These are phyloP conservation scores for Boletellus ananas DNA, from an alignment of 768 basidiomycete species.

Conservation along the genomic window DNA sequence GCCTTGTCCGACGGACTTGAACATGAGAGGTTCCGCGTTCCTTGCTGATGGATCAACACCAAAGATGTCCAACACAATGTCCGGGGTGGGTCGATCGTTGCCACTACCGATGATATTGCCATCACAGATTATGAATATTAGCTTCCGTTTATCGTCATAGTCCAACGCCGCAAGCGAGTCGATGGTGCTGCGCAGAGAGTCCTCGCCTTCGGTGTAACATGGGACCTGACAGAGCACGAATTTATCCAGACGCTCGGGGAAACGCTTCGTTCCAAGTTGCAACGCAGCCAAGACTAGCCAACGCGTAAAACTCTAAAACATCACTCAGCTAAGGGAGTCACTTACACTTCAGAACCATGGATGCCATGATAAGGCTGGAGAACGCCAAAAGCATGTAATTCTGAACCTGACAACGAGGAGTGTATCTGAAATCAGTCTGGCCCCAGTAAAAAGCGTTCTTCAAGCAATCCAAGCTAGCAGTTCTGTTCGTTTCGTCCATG, in stretches of 20 bases:
- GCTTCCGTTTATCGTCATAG: conserved; percentile 69
- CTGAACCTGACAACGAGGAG: conserved; percentile 55
- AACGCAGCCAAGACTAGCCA: conserved; percentile 58
- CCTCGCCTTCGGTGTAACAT: conserved; percentile 71
- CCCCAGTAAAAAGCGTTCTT: conserved; percentile 59
- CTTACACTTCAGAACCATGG: conserved; percentile 60
- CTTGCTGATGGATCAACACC: conserved; percentile 61
- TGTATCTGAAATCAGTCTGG: conserved; percentile 53
- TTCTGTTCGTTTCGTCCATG: conserved; percentile 38
- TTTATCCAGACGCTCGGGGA: conserved; percentile 64
- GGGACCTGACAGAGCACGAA: conserved; percentile 67
- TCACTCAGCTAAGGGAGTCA: conserved; percentile 3
- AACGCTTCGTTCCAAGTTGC: conserved; percentile 56
- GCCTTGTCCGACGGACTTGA: conserved; percentile 67
- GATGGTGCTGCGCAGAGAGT: conserved; percentile 63
- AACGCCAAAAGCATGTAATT: conserved; percentile 55
- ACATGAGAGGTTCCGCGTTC: conserved; percentile 61
- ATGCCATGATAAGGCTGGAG: conserved; percentile 52
- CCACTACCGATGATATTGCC: conserved; percentile 70
- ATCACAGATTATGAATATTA: conserved; percentile 64
- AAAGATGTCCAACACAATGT: conserved; percentile 63
- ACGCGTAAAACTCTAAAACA: conserved; percentile 8
- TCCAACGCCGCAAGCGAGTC: conserved; percentile 61
- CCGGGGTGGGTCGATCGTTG: conserved; percentile 63
- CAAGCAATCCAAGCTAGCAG: conserved; percentile 48